phyloP scores from a whole-genome alignment of 2,329 filamentous ascomycete genomes.

The Trichophyton schoenleinii region DNA sequence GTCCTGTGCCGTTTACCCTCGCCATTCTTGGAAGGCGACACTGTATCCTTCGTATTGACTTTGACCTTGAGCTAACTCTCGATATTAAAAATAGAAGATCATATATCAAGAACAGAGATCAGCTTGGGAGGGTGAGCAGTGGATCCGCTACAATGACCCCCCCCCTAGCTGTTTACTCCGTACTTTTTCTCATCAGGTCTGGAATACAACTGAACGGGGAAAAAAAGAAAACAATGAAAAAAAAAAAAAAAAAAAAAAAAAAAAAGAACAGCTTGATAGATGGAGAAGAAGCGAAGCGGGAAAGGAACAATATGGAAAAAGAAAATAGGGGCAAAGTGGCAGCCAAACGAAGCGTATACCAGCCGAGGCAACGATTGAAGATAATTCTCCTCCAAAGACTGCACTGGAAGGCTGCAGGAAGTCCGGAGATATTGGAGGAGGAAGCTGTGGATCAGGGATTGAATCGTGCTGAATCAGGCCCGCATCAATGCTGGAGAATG shows the following conservation, averaged over 20 bases:
- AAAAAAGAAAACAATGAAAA: background rate
- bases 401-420: background rate
- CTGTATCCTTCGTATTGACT: slow-evolving; percentile 2
- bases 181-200: background rate
- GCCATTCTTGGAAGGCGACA: slow-evolving; percentile 1
- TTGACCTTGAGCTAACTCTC: background rate
- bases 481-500: background rate
- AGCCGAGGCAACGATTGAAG: background rate
- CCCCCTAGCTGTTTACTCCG: background rate
- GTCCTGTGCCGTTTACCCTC: slow-evolving; percentile 1
- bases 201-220: background rate
- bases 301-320: background rate
- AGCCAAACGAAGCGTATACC: background rate
- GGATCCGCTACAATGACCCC: background rate
- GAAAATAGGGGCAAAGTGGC: background rate
- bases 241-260: background rate
- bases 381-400: background rate
- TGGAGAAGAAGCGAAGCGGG: background rate
- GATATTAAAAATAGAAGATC: slow-evolving; percentile 2
- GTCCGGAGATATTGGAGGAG: background rate
- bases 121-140: background rate
- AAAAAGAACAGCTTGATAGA: background rate
- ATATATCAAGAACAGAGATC: slow-evolving; percentile 1
- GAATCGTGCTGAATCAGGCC: background rate
- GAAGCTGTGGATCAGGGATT: background rate